Evolutionary conservation across 2,329 filamentous ascomycete genomes (phyloP).

Genomic region (Exophiala sideris): DNA sequence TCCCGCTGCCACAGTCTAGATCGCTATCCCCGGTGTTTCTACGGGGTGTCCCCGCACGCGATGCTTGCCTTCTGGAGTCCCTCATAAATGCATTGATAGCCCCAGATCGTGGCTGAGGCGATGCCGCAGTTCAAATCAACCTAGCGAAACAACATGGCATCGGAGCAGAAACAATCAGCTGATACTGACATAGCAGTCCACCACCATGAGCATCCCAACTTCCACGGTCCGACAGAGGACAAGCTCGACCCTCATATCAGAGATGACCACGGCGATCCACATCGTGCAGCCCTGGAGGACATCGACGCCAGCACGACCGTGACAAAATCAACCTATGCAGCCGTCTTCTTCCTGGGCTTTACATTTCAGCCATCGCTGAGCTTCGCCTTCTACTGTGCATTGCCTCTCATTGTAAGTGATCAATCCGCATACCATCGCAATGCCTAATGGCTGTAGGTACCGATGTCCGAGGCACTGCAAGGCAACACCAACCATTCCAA

Average conservation of each 20-base stretch:
- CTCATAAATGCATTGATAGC: no score
- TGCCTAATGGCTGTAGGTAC: background rate
- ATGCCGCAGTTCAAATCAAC: no score
- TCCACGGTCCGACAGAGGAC: background rate
- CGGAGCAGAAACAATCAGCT: no score
- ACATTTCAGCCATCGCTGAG: slow-evolving; percentile 5
- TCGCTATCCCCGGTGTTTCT: no score
- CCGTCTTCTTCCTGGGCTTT: slow-evolving; percentile 7
- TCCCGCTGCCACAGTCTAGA: no score
- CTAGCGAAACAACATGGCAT: no score
- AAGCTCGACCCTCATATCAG: background rate
- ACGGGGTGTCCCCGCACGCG: no score
- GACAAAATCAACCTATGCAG: background rate
- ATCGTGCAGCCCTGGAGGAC: slow-evolving; percentile 4
- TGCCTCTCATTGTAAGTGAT: background rate
- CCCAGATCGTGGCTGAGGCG: no score
- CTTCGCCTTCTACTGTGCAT: background rate
- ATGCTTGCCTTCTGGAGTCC: no score
- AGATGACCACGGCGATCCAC: slow-evolving; percentile 2
- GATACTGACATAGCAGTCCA: no score
- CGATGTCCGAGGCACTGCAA: slow-evolving; percentile 2
- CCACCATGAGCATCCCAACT: no score
- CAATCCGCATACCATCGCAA: no score
- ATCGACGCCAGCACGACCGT: background rate
- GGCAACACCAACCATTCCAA: background rate